Conservation (phyloP, 768 basidiomycete species). For the Phaeotremella fagi region DNA sequence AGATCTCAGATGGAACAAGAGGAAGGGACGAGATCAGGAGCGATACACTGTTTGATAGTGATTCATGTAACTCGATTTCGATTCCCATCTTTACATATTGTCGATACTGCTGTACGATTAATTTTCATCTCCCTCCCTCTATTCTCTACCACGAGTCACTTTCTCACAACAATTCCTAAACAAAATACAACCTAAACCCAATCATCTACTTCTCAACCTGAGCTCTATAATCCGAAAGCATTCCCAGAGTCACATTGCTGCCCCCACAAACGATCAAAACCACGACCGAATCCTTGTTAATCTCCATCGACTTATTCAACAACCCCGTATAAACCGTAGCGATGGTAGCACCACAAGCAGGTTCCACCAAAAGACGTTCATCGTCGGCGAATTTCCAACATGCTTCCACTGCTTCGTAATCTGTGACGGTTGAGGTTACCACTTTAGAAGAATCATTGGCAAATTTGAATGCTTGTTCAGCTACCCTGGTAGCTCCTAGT, state of each 20-base stretch:
- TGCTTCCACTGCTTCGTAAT: conserved; percentile 22
- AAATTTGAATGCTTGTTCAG: conserved; percentile 17
- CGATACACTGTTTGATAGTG: too few species aligned
- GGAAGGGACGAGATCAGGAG: too few species aligned
- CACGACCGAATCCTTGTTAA: conserved; percentile 14
- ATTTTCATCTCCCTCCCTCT: too few species aligned
- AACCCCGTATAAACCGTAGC: conserved; percentile 19
- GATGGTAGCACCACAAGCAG: conserved; percentile 32
- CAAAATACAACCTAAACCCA: too few species aligned
- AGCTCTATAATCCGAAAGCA: conserved; percentile 15
- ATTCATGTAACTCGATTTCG: too few species aligned
- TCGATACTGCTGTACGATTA: too few species aligned
- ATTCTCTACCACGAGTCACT: too few species aligned
- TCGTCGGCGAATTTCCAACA: conserved; percentile 31
- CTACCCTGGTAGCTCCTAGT: conserved; percentile 27
- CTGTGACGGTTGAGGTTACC: conserved; percentile 12
- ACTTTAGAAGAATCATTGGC: conserved; percentile 9
- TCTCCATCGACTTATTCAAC: conserved; percentile 7
- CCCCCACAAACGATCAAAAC: conserved; percentile 36
- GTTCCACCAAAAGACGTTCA: conserved; percentile 31
- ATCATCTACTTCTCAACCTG: not conserved
- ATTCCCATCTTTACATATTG: too few species aligned
- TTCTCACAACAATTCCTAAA: too few species aligned
- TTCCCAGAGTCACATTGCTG: conserved; percentile 19
- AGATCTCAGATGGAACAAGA: too few species aligned